Evolutionary conservation across 371 early-diverging fungal species (phyloP).

Genomic region (Massospora cicadina): DNA sequence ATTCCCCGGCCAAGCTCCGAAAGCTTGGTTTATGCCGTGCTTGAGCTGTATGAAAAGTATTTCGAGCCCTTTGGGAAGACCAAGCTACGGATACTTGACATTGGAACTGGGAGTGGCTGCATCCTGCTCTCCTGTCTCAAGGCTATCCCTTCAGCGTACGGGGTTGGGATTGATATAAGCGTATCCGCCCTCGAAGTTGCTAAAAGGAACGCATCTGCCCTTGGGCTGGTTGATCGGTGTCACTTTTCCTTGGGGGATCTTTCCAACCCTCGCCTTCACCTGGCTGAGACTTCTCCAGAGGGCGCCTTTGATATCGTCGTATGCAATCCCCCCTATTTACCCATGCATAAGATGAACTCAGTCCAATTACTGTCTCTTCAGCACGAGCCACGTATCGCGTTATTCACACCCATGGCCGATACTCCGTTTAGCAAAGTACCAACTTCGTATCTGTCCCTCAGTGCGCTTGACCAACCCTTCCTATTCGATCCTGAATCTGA

Average conservation of each 20-base stretch:
- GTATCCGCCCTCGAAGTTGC: not conserved
- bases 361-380: not conserved
- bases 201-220: not conserved
- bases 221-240: not conserved
- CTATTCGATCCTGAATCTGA: not conserved
- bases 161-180: not conserved
- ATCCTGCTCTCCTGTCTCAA: constrained; percentile 1
- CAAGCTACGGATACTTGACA: not conserved
- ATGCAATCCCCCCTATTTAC: constrained; percentile 3
- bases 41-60: not conserved
- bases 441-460: not conserved
- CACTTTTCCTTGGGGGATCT: not conserved
- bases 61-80: not conserved
- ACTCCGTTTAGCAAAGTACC: not conserved
- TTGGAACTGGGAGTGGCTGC: constrained; percentile 2
- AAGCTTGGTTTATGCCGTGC: not conserved
- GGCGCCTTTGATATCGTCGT: constrained; percentile 1
- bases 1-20: constrained; percentile 4
- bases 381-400: not conserved
- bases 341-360: not conserved
- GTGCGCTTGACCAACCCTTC: not conserved
- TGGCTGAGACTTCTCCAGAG: not conserved
- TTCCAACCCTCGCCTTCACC: not conserved
- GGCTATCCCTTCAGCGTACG: not conserved
- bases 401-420: not conserved